Evolutionary conservation across 768 basidiomycete genomes (phyloP).

Genomic region (Imleria badia): DNA sequence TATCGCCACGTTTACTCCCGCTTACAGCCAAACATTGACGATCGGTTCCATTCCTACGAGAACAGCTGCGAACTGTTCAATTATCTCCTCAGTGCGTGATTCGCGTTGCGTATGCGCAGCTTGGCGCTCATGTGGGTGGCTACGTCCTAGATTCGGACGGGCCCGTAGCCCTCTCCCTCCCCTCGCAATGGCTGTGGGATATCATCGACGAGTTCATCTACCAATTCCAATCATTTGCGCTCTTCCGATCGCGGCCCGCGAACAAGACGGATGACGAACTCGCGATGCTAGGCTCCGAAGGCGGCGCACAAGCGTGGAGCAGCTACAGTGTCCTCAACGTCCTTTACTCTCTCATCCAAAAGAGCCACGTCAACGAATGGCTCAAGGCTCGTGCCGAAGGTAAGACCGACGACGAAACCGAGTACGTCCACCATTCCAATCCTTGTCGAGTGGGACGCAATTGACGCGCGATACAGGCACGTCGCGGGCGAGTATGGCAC

Average conservation of each 20-base stretch:
- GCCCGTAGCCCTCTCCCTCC: conserved; percentile 89
- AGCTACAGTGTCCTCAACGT: conserved; percentile 99
- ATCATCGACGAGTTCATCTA: conserved; percentile 98
- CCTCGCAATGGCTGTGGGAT: conserved; percentile 98
- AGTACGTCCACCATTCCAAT: conserved; percentile 46
- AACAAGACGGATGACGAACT: conserved; percentile 90
- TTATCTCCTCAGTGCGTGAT: conserved; percentile 76
- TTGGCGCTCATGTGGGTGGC: neutral
- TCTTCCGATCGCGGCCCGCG: conserved; percentile 84
- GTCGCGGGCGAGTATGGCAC: conserved; percentile 91
- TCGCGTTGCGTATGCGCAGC: too few species aligned
- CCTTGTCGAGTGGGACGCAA: neutral
- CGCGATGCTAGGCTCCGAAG: conserved; percentile 72
- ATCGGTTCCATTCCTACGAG: conserved; percentile 96
- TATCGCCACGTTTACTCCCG: conserved; percentile 96
- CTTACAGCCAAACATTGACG: conserved; percentile 92
- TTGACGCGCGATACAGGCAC: conserved; percentile 47
- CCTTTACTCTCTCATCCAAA: conserved; percentile 97
- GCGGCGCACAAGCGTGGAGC: conserved; percentile 86
- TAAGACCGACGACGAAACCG: conserved; percentile 78
- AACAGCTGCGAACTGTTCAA: conserved; percentile 99
- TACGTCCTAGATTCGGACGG: conserved; percentile 73
- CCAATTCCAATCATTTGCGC: conserved; percentile 95
- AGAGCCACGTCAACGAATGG: conserved; percentile 93
- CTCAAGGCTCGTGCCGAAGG: conserved; percentile 80